These are phyloP conservation scores for Begonia masoniana DNA, from an alignment of 306 rosid species.

Conservation along the genomic window DNA sequence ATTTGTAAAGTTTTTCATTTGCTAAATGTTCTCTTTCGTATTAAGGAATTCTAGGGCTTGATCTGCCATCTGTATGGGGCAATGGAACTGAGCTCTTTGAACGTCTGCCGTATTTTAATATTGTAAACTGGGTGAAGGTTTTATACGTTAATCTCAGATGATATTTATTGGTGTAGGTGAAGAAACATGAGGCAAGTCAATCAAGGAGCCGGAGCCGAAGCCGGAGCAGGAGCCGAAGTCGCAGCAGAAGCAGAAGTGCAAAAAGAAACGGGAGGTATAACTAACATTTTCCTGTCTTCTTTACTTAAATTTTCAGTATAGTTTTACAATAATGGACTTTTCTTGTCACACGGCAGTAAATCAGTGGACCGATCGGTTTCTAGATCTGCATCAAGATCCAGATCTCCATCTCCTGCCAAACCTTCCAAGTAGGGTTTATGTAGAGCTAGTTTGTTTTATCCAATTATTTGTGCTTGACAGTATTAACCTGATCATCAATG, in stretches of 20 bases:
- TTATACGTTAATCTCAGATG: neutral
- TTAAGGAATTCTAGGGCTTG: no score
- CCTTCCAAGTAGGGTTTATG: slow-evolving; percentile 45
- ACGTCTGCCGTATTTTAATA: no score
- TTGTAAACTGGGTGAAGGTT: no score
- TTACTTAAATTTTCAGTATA: neutral
- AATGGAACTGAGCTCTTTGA: no score
- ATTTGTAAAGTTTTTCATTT: no score
- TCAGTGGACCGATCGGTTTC: slow-evolving; percentile 76
- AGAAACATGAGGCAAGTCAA: slow-evolving; percentile 57
- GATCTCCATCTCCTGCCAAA: slow-evolving; percentile 81
- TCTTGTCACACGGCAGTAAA: slow-evolving; percentile 27
- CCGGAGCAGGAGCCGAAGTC: slow-evolving; percentile 64
- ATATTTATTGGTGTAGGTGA: slow-evolving; percentile 50
- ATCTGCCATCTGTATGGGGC: no score
- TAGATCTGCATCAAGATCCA: slow-evolving; percentile 68
- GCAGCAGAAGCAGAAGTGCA: slow-evolving; percentile 60
- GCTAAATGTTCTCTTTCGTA: no score
- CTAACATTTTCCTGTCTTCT: neutral
- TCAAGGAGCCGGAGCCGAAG: slow-evolving; percentile 83
- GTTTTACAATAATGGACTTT: neutral
- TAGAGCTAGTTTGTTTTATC: neutral
- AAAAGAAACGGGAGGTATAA: slow-evolving; percentile 55
- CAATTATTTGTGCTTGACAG: neutral
- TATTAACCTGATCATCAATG: slow-evolving; percentile 1